Evolutionary conservation across 1,284 basidiomycete species (phyloP).

Genomic region (Trichosporon sp.): DNA sequence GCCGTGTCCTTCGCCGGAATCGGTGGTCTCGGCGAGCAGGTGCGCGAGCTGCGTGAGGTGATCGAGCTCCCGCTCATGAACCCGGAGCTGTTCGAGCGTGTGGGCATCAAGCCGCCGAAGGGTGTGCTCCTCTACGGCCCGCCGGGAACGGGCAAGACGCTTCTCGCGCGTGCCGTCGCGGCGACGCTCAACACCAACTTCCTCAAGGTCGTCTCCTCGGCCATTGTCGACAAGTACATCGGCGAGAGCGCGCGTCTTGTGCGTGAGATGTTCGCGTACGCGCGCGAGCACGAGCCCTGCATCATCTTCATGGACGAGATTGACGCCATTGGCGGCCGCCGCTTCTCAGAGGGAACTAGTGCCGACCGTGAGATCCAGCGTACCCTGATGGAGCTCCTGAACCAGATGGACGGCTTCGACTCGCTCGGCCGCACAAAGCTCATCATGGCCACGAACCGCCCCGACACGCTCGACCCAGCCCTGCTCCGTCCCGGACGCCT

Average conservation of each 20-base stretch:
- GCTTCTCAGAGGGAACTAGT: conserved; percentile 97
- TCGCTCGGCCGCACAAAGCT: conserved; percentile 93
- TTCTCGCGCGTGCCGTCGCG: conserved; percentile 92
- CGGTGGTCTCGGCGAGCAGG: conserved; percentile 93
- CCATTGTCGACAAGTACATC: conserved; percentile 99
- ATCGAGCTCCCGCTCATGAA: conserved; percentile 95
- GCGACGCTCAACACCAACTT: conserved; percentile 96
- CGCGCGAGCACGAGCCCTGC: conserved; percentile 94
- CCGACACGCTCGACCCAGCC: conserved; percentile 96
- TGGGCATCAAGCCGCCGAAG: conserved; percentile 95
- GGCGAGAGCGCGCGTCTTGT: conserved; percentile 95
- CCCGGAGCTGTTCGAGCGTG: conserved; percentile 90
- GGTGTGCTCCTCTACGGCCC: conserved; percentile 98
- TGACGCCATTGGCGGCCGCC: conserved; percentile 91
- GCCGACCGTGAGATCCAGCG: conserved; percentile 99
- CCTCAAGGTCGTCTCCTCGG: conserved; percentile 97
- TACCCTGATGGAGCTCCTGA: conserved; percentile 98
- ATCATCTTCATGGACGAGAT: conserved; percentile 76
- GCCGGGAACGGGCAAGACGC: conserved; percentile 93
- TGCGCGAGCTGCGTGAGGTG: conserved; percentile 93
- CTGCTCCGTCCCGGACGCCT: conserved; percentile 92
- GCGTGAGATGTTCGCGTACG: conserved; percentile 98
- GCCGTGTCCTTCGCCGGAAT: conserved; percentile 95
- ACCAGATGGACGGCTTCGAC: conserved; percentile 99
- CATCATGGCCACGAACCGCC: conserved; percentile 98